A percentile compares a stretch with the other conserved stretches of the same genome.
Conservation (phyloP, 208 protist genomes). For the Endotrypanum monterogeii region DNA sequence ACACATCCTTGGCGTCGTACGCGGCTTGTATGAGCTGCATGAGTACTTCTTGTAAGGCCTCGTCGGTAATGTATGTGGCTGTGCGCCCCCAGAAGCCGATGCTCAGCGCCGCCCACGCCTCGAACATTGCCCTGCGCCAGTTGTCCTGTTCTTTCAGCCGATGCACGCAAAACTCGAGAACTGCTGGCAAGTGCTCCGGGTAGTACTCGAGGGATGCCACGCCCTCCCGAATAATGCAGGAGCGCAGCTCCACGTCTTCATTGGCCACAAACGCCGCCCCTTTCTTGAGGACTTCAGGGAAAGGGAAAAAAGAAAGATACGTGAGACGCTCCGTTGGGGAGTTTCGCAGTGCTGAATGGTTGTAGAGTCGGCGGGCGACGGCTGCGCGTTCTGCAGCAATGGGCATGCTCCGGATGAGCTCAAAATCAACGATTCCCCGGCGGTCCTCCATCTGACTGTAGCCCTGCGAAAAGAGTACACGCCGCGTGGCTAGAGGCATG, state of each 20-base stretch:
- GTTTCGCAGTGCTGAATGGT: constrained; percentile 10
- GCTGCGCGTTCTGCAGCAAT: constrained; percentile 13
- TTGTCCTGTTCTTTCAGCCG: constrained; percentile 40
- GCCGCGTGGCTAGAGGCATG: constrained; percentile 14
- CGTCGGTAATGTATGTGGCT: not conserved
- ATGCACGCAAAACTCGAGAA: constrained; percentile 30
- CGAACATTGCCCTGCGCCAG: constrained; percentile 20
- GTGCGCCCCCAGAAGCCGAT: constrained; percentile 17
- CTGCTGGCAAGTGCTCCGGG: constrained; percentile 21
- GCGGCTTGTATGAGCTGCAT: constrained; percentile 16
- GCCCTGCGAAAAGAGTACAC: constrained; percentile 11
- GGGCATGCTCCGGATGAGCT: not conserved
- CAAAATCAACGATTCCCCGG: not conserved
- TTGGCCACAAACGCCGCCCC: constrained; percentile 12
- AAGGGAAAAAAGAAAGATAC: constrained; percentile 23
- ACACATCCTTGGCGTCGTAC: constrained; percentile 30
- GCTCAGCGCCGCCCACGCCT: constrained; percentile 16
- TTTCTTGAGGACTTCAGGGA: constrained; percentile 19
- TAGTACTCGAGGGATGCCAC: constrained; percentile 22
- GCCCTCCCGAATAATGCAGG: not conserved
- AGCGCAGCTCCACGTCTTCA: constrained; percentile 21
- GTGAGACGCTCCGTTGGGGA: constrained; percentile 7
- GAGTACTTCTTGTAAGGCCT: not conserved
- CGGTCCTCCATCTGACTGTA: not conserved
- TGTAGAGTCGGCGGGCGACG: constrained; percentile 17